Percentiles rank a stretch among this genome's conserved stretches.
Evolutionary conservation across 2,329 filamentous ascomycete genomes (phyloP).

Genomic region (Fusarium incarnatum): DNA sequence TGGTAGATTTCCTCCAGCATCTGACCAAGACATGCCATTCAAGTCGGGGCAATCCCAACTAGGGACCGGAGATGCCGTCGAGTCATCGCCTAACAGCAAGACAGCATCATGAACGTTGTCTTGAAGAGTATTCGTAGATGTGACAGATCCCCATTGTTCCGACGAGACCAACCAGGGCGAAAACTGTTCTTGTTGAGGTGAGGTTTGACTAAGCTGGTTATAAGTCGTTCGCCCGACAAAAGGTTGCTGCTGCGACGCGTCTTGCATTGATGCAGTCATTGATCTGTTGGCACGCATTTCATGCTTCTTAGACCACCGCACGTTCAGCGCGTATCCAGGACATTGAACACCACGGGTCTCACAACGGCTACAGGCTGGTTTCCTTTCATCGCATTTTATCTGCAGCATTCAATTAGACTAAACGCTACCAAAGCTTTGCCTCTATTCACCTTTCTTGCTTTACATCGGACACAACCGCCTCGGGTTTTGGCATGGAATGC

Average conservation of each 20-base stretch:
- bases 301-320: constrained; percentile 11
- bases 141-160: background rate
- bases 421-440: rapidly evolving
- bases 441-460: constrained; percentile 3
- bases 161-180: background rate
- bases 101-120: no score
- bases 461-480: constrained; percentile 1
- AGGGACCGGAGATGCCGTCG: background rate
- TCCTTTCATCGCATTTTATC: constrained; percentile 9
- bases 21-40: background rate
- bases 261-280: background rate
- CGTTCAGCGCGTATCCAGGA: constrained; percentile 5
- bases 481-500: background rate
- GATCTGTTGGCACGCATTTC: background rate
- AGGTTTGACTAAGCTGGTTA: no score
- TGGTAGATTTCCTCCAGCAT: background rate
- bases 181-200: background rate
- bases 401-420: background rate
- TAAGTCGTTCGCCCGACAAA: no score
- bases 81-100: no score
- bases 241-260: background rate
- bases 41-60: background rate
- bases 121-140: no score
- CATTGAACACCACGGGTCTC: background rate
- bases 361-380: background rate